These are phyloP conservation scores for Mycena pura DNA, from an alignment of 768 basidiomycete genomes.

Conservation along the genomic window DNA sequence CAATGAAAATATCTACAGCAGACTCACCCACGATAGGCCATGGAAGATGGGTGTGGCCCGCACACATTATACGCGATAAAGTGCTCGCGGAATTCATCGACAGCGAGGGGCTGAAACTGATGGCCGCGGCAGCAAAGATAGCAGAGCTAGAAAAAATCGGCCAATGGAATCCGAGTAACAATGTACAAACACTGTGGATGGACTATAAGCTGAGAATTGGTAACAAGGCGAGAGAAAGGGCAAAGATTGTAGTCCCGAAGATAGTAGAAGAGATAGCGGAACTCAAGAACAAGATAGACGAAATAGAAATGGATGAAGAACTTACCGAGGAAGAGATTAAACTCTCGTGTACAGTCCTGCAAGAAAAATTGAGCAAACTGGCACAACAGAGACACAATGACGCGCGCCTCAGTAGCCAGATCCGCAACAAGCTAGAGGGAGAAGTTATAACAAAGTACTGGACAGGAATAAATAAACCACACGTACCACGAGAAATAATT, in stretches of 20 bases:
- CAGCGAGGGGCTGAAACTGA: not conserved
- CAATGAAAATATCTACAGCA: not conserved
- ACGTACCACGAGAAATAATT: slow-evolving; percentile 21
- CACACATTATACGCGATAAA: not conserved
- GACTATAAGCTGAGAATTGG: slow-evolving; percentile 4
- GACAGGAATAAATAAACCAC: not conserved
- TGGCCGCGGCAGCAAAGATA: not conserved
- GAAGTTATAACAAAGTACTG: slow-evolving; percentile 26
- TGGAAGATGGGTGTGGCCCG: slow-evolving; percentile 18
- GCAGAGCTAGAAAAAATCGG: not conserved
- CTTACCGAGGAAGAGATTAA: not conserved
- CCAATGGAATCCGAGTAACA: not conserved
- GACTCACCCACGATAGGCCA: slow-evolving; percentile 8
- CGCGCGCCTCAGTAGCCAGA: not conserved
- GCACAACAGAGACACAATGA: not conserved
- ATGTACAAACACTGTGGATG: slow-evolving; percentile 17
- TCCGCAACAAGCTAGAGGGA: not conserved
- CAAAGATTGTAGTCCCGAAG: not conserved
- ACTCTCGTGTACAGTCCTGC: not conserved
- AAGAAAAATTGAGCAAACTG: not conserved
- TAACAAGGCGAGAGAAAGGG: not conserved
- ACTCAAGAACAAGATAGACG: slow-evolving; percentile 1
- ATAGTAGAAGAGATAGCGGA: slow-evolving; percentile 1
- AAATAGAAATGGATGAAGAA: not conserved
- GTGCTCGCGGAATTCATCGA: slow-evolving; percentile 4